phyloP scores from a whole-genome alignment of 306 rosid genomes.

The Echinosophora koreensis region DNA sequence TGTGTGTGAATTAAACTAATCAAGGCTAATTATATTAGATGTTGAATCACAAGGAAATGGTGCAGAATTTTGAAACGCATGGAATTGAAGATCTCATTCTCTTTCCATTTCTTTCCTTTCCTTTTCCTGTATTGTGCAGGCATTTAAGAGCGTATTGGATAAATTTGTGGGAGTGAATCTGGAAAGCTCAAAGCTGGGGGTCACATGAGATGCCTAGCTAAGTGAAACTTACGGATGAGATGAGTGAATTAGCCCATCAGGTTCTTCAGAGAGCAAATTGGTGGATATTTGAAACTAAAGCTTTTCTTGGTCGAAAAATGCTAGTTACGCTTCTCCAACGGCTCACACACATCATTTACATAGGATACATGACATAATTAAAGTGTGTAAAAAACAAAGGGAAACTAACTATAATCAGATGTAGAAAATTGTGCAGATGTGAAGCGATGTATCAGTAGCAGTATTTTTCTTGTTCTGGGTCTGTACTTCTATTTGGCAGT shows the following conservation, averaged over 20 bases:
- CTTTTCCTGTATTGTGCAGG: conserved; percentile 60
- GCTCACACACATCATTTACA: neutral
- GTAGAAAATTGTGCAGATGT: neutral
- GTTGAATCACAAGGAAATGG: conserved; percentile 11
- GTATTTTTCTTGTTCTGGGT: conserved; percentile 45
- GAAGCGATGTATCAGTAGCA: no score
- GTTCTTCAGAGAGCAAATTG: conserved; percentile 63
- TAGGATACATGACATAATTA: neutral
- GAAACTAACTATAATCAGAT: neutral
- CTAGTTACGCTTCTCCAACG: neutral
- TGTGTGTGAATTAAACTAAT: conserved; percentile 29
- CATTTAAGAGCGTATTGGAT: conserved; percentile 79
- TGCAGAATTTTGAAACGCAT: conserved; percentile 32
- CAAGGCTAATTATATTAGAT: conserved; percentile 33
- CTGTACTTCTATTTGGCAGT: conserved; percentile 52
- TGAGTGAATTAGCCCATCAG: conserved; percentile 61
- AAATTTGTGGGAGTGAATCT: conserved; percentile 80
- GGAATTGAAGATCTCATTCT: conserved; percentile 25
- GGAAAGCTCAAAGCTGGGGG: conserved; percentile 59
- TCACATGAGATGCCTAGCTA: conserved; percentile 56
- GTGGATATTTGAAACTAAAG: conserved; percentile 59
- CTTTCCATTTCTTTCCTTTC: conserved; percentile 29
- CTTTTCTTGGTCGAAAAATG: conserved; percentile 43
- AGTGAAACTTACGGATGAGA: conserved; percentile 48
- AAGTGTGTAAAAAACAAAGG: neutral